Evolutionary conservation across 352 stramenopile genomes (phyloP).

Genomic region (Hyaloperonospora arabidopsidis): DNA sequence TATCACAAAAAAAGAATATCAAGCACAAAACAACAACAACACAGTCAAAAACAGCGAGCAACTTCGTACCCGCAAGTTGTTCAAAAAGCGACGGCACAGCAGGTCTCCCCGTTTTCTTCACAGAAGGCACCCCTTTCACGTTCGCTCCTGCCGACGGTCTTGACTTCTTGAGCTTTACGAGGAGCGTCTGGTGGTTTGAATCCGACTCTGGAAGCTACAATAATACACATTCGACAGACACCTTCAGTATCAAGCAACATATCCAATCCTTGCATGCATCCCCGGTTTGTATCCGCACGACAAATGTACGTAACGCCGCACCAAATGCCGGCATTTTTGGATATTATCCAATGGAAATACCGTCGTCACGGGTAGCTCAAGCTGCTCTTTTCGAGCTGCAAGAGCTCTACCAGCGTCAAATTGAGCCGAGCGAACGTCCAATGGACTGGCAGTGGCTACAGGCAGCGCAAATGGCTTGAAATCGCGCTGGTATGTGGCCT

Average conservation of each 20-base stretch:
- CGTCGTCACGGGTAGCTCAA: slow-evolving; percentile 24
- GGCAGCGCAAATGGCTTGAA: slow-evolving; percentile 28
- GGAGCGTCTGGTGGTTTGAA: slow-evolving; percentile 40
- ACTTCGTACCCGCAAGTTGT: slow-evolving; percentile 37
- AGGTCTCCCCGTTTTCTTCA: slow-evolving; percentile 6
- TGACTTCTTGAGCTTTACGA: slow-evolving; percentile 27
- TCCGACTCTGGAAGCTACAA: slow-evolving; percentile 59
- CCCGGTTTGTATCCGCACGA: too few species aligned
- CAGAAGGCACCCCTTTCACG: slow-evolving; percentile 4
- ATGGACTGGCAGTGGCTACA: slow-evolving; percentile 7
- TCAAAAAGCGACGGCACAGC: slow-evolving; percentile 40
- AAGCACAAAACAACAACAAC: not conserved
- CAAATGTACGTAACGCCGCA: too few species aligned
- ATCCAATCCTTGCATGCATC: too few species aligned
- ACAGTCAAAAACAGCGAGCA: slow-evolving; percentile 5
- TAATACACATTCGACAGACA: not conserved
- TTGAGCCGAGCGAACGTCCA: slow-evolving; percentile 44
- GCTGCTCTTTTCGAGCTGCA: slow-evolving; percentile 6
- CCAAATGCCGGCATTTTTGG: slow-evolving; percentile 73
- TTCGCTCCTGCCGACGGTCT: slow-evolving; percentile 14
- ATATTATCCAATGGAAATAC: slow-evolving; percentile 79
- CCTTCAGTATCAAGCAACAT: not conserved
- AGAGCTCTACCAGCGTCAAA: slow-evolving; percentile 61
- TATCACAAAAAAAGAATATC: slow-evolving; percentile 6
- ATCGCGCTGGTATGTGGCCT: slow-evolving; percentile 27